Evolutionary conservation across 2,329 filamentous ascomycete species (phyloP).

Genomic region (Didymella keratinophila): DNA sequence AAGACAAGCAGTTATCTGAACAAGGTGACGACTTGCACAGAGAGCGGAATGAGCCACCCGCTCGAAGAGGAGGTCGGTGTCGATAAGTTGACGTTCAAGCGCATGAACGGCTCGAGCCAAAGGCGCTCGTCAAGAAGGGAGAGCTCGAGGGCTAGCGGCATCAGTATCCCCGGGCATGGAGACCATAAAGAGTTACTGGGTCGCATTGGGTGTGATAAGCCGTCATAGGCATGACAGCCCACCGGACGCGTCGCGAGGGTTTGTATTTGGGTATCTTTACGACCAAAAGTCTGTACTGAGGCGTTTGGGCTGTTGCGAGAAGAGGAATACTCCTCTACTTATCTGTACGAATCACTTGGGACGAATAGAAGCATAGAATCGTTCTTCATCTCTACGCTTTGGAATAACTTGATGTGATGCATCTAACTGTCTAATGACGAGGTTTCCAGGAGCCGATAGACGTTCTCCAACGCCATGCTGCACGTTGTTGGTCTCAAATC

Average conservation of each 20-base stretch:
- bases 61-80: constrained; percentile 80
- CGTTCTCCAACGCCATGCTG: too few relatives aligned
- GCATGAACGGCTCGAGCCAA: constrained; percentile 49
- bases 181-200: constrained; percentile 83
- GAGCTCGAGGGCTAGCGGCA: constrained; percentile 56
- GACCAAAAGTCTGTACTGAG: constrained; percentile 6
- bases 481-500: too few relatives aligned
- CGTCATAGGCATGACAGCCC: constrained; percentile 21
- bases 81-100: constrained; percentile 72
- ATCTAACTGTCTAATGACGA: too few relatives aligned
- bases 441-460: too few relatives aligned
- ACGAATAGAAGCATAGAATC: constrained; percentile 17
- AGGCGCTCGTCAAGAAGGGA: constrained; percentile 62
- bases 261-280: neutral
- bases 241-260: too few relatives aligned
- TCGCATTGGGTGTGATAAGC: constrained; percentile 84
- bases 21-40: constrained; percentile 39
- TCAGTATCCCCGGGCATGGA: constrained; percentile 74
- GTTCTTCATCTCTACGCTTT: constrained; percentile 4
- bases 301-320: too few relatives aligned
- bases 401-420: too few relatives aligned
- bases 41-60: constrained; percentile 49
- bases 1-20: constrained; percentile 33
- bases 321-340: too few relatives aligned
- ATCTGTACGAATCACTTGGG: neutral